Evolutionary conservation across 257 asterid species (phyloP), one percentile per base, ranked within the genome.

Genomic region (Misopates orontium): DNA sequence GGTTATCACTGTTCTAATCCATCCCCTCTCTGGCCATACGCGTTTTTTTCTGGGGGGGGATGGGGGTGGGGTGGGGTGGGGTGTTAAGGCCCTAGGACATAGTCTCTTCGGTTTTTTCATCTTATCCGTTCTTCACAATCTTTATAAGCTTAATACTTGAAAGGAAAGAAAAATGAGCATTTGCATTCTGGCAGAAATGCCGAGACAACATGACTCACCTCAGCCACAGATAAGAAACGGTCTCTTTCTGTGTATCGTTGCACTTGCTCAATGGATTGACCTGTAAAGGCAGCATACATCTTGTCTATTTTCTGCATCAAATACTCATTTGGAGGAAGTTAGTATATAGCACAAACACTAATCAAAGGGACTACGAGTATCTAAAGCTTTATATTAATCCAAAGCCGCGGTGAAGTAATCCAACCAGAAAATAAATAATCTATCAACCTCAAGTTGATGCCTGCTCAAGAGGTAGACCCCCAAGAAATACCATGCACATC

Each of bases 211-310:
- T 51, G 64, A 39, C 71, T 74, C 75, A 90, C 97, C 97, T 94
- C 95, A 67, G 95, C 67, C 70, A 75, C 90, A 12, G 96, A 90
- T 78, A 94, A 71, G 87, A 84, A 94, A 42, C 85, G 87, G 76
- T 90, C 93, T 82, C 96, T 85, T 67, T 90, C 96, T 15, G 96
- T 94, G 83, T 80, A 85, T 66, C 55, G 78, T 63, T 94, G 96
- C 79, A 94, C 95, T 77, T 80, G 81, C 74, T 90, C 96, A 47
- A 88, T 73, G 67, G 96, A 57, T 77, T 87, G 99, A 56, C 97
- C 96, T 1, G 96, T 88, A 66, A 94, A 94, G 68, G 95, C 91
- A 79, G 93, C 61, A 73, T 85, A 90, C 97, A 94, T 88, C 75
- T 73, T 72, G 83, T 94, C 99, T 24, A 94, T 71, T 90, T 94